phyloP scores from a whole-genome alignment of 2,329 filamentous ascomycete species.

The Penicillium sp. region DNA sequence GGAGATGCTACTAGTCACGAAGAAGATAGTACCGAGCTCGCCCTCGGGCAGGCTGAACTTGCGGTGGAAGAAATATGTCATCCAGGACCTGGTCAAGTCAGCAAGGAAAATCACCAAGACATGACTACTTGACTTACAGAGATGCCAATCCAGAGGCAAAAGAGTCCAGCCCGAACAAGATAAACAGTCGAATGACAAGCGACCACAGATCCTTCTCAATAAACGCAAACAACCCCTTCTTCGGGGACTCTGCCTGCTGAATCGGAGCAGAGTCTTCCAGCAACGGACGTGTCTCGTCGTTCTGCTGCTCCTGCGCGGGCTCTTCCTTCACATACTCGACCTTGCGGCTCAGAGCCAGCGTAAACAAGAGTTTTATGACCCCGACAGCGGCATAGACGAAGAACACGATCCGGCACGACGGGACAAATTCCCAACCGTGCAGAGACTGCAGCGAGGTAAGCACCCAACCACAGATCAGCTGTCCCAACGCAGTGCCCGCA shows the following conservation, averaged over 20 bases:
- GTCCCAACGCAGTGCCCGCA: slow-evolving; percentile 58
- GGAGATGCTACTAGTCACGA: slow-evolving; percentile 44
- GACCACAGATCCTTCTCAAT: slow-evolving; percentile 50
- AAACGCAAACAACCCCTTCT: slow-evolving; percentile 48
- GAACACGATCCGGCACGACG: slow-evolving; percentile 56
- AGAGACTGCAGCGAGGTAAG: slow-evolving; percentile 48
- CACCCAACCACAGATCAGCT: slow-evolving; percentile 57
- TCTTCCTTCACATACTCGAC: slow-evolving; percentile 42
- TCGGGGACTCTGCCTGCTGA: slow-evolving; percentile 12
- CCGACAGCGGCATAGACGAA: slow-evolving; percentile 55
- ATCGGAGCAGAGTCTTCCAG: slow-evolving; percentile 16
- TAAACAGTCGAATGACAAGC: slow-evolving; percentile 51
- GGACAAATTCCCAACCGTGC: slow-evolving; percentile 43
- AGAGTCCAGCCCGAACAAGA: slow-evolving; percentile 64
- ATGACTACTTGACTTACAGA: slow-evolving; percentile 42
- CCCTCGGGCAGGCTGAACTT: slow-evolving; percentile 54
- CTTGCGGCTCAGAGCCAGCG: slow-evolving; percentile 47
- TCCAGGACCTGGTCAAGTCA: slow-evolving; percentile 37
- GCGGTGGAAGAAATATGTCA: slow-evolving; percentile 54
- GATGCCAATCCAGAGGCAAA: slow-evolving; percentile 67
- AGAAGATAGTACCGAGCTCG: slow-evolving; percentile 53
- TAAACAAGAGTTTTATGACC: slow-evolving; percentile 52
- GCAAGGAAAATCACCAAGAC: not conserved
- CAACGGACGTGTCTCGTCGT: slow-evolving; percentile 37
- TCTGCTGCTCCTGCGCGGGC: slow-evolving; percentile 18